Evolutionary conservation across 78 protist species (phyloP).

Genomic region (Dictyostelium capitatum): DNA sequence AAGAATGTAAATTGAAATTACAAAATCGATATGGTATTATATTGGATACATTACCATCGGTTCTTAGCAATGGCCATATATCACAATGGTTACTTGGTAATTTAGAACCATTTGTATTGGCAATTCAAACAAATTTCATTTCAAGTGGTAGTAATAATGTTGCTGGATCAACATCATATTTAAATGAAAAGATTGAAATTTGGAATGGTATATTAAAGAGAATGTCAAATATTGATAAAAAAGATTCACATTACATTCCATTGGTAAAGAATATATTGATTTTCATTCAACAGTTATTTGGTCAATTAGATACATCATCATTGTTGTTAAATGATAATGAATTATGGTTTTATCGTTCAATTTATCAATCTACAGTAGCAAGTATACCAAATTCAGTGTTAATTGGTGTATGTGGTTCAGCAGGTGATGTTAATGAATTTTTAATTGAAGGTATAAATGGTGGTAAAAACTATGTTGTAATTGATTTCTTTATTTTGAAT

Average conservation of each 20-base stretch:
- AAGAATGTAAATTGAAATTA: background rate
- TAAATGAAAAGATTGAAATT: slow-evolving; percentile 37
- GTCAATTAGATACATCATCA: background rate
- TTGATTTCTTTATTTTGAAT: slow-evolving; percentile 52
- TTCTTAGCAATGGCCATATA: background rate
- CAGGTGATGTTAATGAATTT: background rate
- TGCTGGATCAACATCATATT: background rate
- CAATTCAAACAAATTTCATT: background rate
- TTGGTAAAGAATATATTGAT: background rate
- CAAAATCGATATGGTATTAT: background rate
- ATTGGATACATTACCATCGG: background rate
- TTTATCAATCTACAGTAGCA: background rate
- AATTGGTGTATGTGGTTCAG: background rate
- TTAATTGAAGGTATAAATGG: background rate
- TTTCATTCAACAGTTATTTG: slow-evolving; percentile 21
- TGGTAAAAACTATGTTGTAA: background rate
- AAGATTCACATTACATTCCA: background rate
- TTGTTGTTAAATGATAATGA: background rate
- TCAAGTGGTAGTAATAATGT: background rate
- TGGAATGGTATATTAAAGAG: slow-evolving; percentile 46
- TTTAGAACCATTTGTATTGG: slow-evolving; percentile 11
- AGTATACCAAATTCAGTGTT: slow-evolving; percentile 29
- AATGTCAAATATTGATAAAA: slow-evolving; percentile 1
- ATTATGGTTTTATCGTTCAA: background rate
- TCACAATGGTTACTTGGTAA: background rate